Evolutionary conservation across 306 rosid genomes (phyloP), one percentile per base, ranked within the genome.

Genomic region (Castanea mollissima): DNA sequence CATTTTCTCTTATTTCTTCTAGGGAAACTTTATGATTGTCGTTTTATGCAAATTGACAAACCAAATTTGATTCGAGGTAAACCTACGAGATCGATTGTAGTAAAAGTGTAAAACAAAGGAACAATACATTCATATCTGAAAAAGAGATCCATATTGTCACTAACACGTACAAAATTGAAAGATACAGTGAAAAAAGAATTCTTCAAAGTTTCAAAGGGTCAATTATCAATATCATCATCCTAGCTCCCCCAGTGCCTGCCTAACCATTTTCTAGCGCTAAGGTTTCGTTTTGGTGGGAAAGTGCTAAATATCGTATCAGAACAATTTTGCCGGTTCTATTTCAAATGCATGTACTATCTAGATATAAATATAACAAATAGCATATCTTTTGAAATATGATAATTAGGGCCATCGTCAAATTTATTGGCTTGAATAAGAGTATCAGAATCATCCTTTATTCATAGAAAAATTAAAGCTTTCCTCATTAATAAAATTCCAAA

Each of bases 341-440:
- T 21, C 34, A 60, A 60, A 60, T 21, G 67, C 67, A 21, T 23
- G 32, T 12, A 10, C 34, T 60, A 12, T 3, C 5, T 13, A 49
- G 16, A 49, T 2, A 49, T 49, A 49, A 49, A 49, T 49, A 49
- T 49, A 49, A 49, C 16, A 49, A 49, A 49, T 49, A 49, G 54
- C 54, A 49, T 49, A 9, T 59, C 11, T 65, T 12, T 4, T 32
- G 46, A 65, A 32, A 77, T 54, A 67, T 20, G 34, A 79, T 56
- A 29, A 68, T 13, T 12, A 49, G 15, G 16, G 16, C 51, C 65
- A 76, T 71, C 83, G 71, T 38, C 38, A 63, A 6, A 71, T 52
- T 79, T 76, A 72, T 65, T 6, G 34, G 59, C 12, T 64, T 62
- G 73, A 83, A 71, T 58, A 41, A 41, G 67, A 73, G 78, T 67